A percentile compares a stretch with the other conserved stretches of the same genome.
Conservation (phyloP, 495 filamentous ascomycete species). For the Penicillium egyptiacum region DNA sequence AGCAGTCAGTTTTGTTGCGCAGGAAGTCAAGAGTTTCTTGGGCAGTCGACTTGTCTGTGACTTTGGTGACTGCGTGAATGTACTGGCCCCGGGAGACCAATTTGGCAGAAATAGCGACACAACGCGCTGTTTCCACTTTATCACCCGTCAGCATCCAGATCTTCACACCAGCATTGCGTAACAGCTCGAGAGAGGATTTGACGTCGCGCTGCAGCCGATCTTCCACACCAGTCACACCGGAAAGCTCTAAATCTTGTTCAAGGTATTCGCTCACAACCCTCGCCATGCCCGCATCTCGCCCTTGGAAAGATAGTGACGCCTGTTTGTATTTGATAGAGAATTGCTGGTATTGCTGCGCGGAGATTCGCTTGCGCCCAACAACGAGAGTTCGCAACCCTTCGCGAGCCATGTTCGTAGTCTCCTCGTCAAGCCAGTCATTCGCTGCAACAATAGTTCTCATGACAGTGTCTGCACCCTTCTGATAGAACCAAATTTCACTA, state of each 20-base stretch:
- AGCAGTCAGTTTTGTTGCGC: constrained; percentile 81
- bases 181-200: constrained; percentile 88
- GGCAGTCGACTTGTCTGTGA: constrained; percentile 57
- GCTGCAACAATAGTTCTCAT: constrained; percentile 91
- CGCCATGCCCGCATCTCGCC: constrained; percentile 78
- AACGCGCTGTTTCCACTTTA: constrained; percentile 97
- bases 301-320: constrained; percentile 74
- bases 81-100: constrained; percentile 93
- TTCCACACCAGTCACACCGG: constrained; percentile 96
- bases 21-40: constrained; percentile 86
- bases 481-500: constrained; percentile 95
- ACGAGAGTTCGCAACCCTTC: constrained; percentile 95
- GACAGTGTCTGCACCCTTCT: constrained; percentile 97
- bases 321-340: constrained; percentile 75
- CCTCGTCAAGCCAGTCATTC: constrained; percentile 98
- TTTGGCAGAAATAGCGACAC: constrained; percentile 92
- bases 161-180: constrained; percentile 98
- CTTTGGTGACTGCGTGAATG: constrained; percentile 89
- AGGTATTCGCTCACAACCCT: constrained; percentile 76
- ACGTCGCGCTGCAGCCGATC: constrained; percentile 95
- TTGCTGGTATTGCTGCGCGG: constrained; percentile 69
- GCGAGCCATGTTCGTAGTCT: constrained; percentile 97
- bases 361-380: constrained; percentile 81
- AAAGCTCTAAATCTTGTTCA: constrained; percentile 83
- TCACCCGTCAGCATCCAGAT: constrained; percentile 99